These are phyloP conservation scores for Diaporthe ilicicola DNA, from an alignment of 2,329 filamentous ascomycete genomes.

Conservation along the genomic window DNA sequence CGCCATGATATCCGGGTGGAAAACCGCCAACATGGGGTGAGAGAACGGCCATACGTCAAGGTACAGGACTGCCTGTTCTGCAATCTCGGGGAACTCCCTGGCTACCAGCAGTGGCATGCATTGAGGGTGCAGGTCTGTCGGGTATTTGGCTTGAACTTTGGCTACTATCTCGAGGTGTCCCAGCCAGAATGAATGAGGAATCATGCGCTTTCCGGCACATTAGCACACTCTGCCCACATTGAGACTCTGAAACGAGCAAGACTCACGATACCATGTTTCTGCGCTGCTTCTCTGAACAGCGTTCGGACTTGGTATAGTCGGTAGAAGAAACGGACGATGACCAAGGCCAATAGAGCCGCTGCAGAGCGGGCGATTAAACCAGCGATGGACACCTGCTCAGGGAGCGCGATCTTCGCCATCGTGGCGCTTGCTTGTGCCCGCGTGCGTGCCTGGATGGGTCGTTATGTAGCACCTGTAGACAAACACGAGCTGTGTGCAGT, in stretches of 20 bases:
- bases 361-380: neutral
- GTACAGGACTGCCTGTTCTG: slow-evolving; percentile 43
- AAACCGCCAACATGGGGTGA: slow-evolving; percentile 45
- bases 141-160: slow-evolving; percentile 40
- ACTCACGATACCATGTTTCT: slow-evolving; percentile 42
- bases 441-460: neutral
- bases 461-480: neutral
- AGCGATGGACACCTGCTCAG: neutral
- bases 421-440: neutral
- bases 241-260: neutral
- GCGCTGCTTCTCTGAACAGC: slow-evolving; percentile 37
- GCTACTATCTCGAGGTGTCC: slow-evolving; percentile 42
- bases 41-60: slow-evolving; percentile 50
- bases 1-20: slow-evolving; percentile 47
- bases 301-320: slow-evolving; percentile 40
- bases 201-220: slow-evolving; percentile 38
- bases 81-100: slow-evolving; percentile 42
- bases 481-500: neutral
- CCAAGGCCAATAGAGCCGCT: slow-evolving; percentile 1
- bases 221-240: neutral
- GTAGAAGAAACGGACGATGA: slow-evolving; percentile 39
- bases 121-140: slow-evolving; percentile 40
- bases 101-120: slow-evolving; percentile 38
- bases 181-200: slow-evolving; percentile 46
- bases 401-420: neutral